phyloP scores from a whole-genome alignment of 2,329 filamentous ascomycete species.

The Aspergillus niger region DNA sequence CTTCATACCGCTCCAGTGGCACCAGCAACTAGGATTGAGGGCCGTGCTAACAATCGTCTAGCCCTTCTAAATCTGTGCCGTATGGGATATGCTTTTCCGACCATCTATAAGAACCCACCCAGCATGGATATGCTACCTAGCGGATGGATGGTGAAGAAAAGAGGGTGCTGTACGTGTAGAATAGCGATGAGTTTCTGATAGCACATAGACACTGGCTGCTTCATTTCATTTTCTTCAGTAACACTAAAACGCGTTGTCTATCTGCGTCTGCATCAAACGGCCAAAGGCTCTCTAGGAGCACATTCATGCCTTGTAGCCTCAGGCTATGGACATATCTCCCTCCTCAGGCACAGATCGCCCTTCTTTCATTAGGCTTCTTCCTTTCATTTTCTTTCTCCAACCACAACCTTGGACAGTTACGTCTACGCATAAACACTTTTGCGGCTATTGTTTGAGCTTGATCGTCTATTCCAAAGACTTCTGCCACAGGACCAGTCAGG shows the following conservation, averaged over 20 bases:
- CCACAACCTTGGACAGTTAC: neutral
- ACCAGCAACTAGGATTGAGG: neutral
- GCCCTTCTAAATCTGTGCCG: slow-evolving; percentile 39
- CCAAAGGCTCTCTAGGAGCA: neutral
- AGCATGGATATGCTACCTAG: slow-evolving; percentile 16
- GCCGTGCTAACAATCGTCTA: slow-evolving; percentile 26
- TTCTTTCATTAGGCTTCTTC: neutral
- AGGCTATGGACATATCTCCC: neutral
- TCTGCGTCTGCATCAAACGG: neutral
- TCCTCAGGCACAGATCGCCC: neutral
- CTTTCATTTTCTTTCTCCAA: neutral
- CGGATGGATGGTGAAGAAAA: slow-evolving; percentile 15
- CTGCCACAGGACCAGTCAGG: neutral
- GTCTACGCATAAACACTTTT: neutral
- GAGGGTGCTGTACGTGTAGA: slow-evolving; percentile 37
- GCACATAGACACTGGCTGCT: slow-evolving; percentile 37
- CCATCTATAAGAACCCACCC: slow-evolving; percentile 14
- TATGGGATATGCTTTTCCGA: slow-evolving; percentile 10
- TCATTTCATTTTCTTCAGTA: neutral
- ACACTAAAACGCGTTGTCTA: neutral
- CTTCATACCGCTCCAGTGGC: neutral
- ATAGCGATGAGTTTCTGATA: slow-evolving; percentile 40
- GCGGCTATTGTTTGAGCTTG: too few relatives aligned
- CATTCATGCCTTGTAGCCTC: neutral
- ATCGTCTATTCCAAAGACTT: too few relatives aligned